A percentile compares a stretch with the other conserved stretches of the same genome.
Conservation (phyloP, 2,329 filamentous ascomycete species). For the Grosmannia clavigera region DNA sequence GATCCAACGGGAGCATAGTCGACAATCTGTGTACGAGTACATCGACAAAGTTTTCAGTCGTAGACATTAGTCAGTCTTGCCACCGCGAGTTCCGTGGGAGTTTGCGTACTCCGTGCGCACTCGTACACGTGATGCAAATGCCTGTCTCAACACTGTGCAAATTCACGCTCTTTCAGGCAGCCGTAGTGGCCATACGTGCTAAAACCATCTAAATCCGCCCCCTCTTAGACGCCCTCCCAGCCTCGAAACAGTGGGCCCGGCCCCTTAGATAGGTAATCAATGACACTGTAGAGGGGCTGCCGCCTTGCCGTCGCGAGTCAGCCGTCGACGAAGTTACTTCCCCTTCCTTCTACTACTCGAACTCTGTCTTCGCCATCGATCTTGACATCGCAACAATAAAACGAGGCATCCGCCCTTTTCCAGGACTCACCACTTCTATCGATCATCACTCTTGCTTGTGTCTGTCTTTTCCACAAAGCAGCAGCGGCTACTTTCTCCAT, state of each 20-base stretch:
- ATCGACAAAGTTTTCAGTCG: too few relatives aligned
- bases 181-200: not conserved
- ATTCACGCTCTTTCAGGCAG: not conserved
- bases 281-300: not conserved
- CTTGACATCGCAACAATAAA: not conserved
- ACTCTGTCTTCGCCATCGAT: not conserved
- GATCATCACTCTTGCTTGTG: not conserved
- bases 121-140: not conserved
- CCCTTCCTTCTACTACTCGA: not conserved
- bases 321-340: not conserved
- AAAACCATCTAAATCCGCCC: not conserved
- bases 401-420: not conserved
- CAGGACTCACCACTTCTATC: not conserved
- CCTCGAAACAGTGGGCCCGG: not conserved
- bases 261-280: not conserved
- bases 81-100: not conserved
- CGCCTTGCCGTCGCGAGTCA: not conserved
- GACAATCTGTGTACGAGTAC: too few relatives aligned
- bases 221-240: not conserved
- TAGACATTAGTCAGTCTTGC: not conserved
- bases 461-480: not conserved
- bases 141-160: not conserved
- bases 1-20: too few relatives aligned
- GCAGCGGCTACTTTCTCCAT: not conserved
- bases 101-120: not conserved